These are phyloP conservation scores for Sisymbrium irio DNA, from an alignment of 345 rosid genomes.

Conservation along the genomic window DNA sequence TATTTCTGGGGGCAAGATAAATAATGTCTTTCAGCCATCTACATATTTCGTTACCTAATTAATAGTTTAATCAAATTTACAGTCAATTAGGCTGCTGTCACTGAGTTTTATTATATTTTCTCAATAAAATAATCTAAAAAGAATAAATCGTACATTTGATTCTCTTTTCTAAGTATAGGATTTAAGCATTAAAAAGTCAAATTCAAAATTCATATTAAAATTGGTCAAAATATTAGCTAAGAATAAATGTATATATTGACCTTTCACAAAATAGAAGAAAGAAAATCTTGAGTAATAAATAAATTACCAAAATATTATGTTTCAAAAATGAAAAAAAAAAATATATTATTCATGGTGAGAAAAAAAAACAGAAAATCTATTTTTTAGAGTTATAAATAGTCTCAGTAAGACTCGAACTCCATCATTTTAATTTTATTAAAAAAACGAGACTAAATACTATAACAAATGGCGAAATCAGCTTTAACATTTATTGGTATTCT, in stretches of 20 bases:
- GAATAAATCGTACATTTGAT: not conserved
- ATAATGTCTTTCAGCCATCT: too few relatives aligned
- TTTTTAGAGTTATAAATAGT: not conserved
- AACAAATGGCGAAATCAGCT: conserved; percentile 16
- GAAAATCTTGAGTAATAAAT: not conserved
- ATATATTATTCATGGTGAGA: not conserved
- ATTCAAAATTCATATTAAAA: too few relatives aligned
- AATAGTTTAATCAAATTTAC: too few relatives aligned
- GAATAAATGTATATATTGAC: not conserved
- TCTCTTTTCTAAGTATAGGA: not conserved
- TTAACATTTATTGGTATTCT: conserved; percentile 7
- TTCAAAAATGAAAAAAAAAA: not conserved
- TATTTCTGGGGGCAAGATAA: not conserved
- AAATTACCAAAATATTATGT: not conserved
- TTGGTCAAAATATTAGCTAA: not conserved
- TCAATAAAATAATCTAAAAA: too few relatives aligned
- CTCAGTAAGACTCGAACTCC: not conserved
- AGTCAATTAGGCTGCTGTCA: too few relatives aligned
- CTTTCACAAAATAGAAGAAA: not conserved
- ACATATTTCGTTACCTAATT: too few relatives aligned
- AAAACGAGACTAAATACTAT: not conserved
- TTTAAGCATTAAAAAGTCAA: not conserved
- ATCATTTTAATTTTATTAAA: not conserved
- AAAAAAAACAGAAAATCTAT: not conserved
- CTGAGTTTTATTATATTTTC: too few relatives aligned